Evolutionary conservation across 108 stramenopile genomes (phyloP).

Genomic region (Epipyxis sp.): DNA sequence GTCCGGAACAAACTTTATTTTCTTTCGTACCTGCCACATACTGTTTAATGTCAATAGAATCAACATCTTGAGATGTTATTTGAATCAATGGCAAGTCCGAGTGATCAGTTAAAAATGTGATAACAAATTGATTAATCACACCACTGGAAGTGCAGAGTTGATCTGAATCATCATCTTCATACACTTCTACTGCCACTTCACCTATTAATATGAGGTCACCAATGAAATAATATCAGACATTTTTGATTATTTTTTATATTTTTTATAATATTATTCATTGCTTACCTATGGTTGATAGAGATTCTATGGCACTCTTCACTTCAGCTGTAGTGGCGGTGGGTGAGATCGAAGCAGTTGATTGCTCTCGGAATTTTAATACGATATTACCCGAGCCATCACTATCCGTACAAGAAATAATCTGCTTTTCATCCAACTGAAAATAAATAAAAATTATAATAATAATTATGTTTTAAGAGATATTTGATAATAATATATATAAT

Average conservation of each 20-base stretch:
- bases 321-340: constrained; percentile 52
- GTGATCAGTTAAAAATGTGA: constrained; percentile 52
- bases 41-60: neutral
- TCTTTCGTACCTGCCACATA: constrained; percentile 18
- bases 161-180: neutral
- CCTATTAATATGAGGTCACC: too few species aligned
- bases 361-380: constrained; percentile 16
- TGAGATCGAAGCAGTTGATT: neutral
- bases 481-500: too few species aligned
- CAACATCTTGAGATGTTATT: constrained; percentile 29
- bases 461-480: too few species aligned
- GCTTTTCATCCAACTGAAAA: neutral
- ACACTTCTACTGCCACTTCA: constrained; percentile 54
- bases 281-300: constrained; percentile 59
- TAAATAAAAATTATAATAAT: too few species aligned
- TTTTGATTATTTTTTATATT: too few species aligned
- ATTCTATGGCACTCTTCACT: constrained; percentile 65
- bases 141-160: neutral
- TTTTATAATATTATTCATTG: too few species aligned
- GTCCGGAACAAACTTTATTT: neutral
- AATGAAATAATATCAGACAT: too few species aligned
- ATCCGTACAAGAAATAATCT: constrained; percentile 37
- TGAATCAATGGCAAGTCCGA: constrained; percentile 42
- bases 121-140: neutral
- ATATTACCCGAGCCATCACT: constrained; percentile 30